Conservation (phyloP, 257 asterid species). For the Ilex asprella region DNA sequence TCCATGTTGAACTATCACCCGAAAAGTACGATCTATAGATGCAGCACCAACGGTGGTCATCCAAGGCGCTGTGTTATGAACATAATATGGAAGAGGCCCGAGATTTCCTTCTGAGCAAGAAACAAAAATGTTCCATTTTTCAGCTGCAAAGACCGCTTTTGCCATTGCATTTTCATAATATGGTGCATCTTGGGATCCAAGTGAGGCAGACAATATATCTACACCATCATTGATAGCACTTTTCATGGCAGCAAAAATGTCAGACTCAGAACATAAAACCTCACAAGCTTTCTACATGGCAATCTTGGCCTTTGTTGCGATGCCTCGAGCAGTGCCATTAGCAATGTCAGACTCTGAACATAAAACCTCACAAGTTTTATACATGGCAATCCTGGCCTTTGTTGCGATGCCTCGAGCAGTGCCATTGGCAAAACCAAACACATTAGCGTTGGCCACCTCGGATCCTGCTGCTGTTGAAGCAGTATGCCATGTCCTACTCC, state of each 20-base stretch:
- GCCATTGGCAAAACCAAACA: constrained; percentile 8
- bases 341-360: too few relatives aligned
- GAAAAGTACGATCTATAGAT: constrained; percentile 9
- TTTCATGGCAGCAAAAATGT: constrained; percentile 9
- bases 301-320: constrained; percentile 2
- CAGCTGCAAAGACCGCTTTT: constrained; percentile 7
- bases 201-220: constrained; percentile 5
- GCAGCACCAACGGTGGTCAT: constrained; percentile 12
- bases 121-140: constrained; percentile 7
- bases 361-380: constrained; percentile 5
- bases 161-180: constrained; percentile 7
- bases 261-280: background rate
- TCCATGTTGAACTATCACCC: background rate
- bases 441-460: background rate
- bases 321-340: constrained; percentile 11
- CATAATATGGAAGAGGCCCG: constrained; percentile 2
- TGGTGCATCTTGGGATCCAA: background rate
- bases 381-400: constrained; percentile 5
- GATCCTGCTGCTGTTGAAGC: constrained; percentile 10
- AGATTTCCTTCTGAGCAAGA: constrained; percentile 7
- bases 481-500: constrained; percentile 8
- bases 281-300: constrained; percentile 10
- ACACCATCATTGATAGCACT: constrained; percentile 12
- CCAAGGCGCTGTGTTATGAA: constrained; percentile 12
- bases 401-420: constrained; percentile 4